Percentiles rank a stretch among this genome's conserved stretches.
These are phyloP conservation scores for Margaritispora aquatica DNA, from an alignment of 495 filamentous ascomycete genomes.

Conservation along the genomic window DNA sequence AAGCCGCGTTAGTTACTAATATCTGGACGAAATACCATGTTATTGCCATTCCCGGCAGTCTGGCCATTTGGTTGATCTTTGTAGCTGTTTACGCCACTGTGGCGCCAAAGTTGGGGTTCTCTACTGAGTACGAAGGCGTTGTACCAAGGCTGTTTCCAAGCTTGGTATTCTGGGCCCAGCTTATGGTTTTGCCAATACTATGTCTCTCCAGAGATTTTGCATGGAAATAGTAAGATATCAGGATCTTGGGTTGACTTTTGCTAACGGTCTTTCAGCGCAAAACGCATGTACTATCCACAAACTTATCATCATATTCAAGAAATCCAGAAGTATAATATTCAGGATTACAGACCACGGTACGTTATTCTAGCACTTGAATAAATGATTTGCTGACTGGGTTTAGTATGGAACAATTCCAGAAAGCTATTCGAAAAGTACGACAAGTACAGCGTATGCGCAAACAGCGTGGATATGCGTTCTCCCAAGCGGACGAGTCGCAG, in stretches of 20 bases:
- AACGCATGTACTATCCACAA: constrained; percentile 94
- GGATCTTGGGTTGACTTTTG: background rate
- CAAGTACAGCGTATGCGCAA: constrained; percentile 99
- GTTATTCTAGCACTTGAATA: constrained; percentile 10
- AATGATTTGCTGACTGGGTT: constrained; percentile 3
- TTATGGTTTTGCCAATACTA: constrained; percentile 67
- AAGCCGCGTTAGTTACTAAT: constrained; percentile 91
- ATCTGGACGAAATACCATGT: constrained; percentile 99
- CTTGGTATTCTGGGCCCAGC: constrained; percentile 87
- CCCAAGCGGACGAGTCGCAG: constrained; percentile 91
- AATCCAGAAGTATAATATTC: constrained; percentile 99
- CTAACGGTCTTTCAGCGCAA: constrained; percentile 48
- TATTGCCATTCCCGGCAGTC: constrained; percentile 89
- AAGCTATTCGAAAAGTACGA: constrained; percentile 95
- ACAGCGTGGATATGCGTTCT: constrained; percentile 97
- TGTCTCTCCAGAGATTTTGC: constrained; percentile 88
- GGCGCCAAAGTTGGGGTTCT: constrained; percentile 79
- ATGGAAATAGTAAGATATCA: constrained; percentile 49
- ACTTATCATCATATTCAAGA: constrained; percentile 98
- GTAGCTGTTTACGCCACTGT: constrained; percentile 86
- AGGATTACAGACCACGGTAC: constrained; percentile 91
- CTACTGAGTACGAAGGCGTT: constrained; percentile 78
- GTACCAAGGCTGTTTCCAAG: constrained; percentile 73
- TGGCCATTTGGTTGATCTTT: constrained; percentile 88
- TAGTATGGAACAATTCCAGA: constrained; percentile 99